A percentile compares a stretch with the other conserved stretches of the same genome.
These are phyloP conservation scores for Nematodospora anomalae DNA, from an alignment of 1,139 yeast species.

Conservation along the genomic window DNA sequence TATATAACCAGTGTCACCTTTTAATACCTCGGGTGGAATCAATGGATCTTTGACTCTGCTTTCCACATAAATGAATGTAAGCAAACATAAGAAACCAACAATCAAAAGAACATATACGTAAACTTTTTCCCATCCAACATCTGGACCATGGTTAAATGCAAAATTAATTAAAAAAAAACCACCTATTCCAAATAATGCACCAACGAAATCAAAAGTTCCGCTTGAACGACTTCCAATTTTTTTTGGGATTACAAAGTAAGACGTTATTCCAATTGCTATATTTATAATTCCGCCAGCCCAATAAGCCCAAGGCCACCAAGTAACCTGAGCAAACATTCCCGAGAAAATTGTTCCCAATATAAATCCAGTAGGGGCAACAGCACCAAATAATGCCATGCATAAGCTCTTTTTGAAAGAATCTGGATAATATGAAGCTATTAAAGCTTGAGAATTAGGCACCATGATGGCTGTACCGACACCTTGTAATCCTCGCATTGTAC, in stretches of 20 bases:
- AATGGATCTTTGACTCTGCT: slow-evolving; percentile 40
- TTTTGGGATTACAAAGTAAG: slow-evolving; percentile 45
- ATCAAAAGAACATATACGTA: slow-evolving; percentile 53
- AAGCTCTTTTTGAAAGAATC: slow-evolving; percentile 37
- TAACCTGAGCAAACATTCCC: slow-evolving; percentile 40
- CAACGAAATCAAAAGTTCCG: slow-evolving; percentile 46
- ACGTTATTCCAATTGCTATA: slow-evolving; percentile 26
- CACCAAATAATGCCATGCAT: slow-evolving; percentile 52
- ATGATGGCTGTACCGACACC: slow-evolving; percentile 59
- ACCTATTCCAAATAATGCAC: slow-evolving; percentile 46
- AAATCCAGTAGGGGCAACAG: slow-evolving; percentile 61
- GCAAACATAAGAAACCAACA: slow-evolving; percentile 42
- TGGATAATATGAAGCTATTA: slow-evolving; percentile 53
- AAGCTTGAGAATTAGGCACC: slow-evolving; percentile 58
- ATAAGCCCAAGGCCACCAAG: slow-evolving; percentile 61
- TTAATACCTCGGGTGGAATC: slow-evolving; percentile 40
- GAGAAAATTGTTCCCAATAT: slow-evolving; percentile 50
- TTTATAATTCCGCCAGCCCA: slow-evolving; percentile 47
- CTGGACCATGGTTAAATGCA: slow-evolving; percentile 65
- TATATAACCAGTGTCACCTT: slow-evolving; percentile 45
- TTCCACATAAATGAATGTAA: slow-evolving; percentile 38
- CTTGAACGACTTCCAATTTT: slow-evolving; percentile 24
- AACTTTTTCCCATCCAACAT: slow-evolving; percentile 53
- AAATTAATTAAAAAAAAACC: slow-evolving; percentile 54
- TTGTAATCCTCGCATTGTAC: slow-evolving; percentile 54